Percentiles rank a stretch among this genome's conserved stretches.
These are phyloP conservation scores for Tetragonia tetragonoides DNA, from an alignment of 148 eudicot species.

Conservation along the genomic window DNA sequence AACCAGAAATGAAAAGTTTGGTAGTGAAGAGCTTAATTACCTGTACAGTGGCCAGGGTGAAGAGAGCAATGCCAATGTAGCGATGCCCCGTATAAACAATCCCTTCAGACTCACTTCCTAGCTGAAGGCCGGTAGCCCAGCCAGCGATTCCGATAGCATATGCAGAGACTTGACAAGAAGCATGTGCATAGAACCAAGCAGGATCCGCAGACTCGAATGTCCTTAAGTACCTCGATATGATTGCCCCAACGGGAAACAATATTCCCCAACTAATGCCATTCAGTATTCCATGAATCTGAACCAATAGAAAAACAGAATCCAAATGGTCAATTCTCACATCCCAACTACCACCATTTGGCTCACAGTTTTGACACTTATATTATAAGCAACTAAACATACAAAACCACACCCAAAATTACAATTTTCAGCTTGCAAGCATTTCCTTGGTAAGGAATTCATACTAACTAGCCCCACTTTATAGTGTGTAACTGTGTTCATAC, in stretches of 20 bases:
- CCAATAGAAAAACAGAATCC: conserved; percentile 8
- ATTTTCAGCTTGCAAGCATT: neutral
- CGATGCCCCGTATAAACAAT: conserved; percentile 59
- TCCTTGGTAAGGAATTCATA: neutral
- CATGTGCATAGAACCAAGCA: conserved; percentile 86
- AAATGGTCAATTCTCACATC: conserved; percentile 13
- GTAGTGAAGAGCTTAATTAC: conserved; percentile 25
- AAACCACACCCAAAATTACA: neutral
- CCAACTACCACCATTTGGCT: neutral
- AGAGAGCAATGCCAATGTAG: conserved; percentile 78
- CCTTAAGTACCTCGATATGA: conserved; percentile 73
- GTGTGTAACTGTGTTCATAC: too few species aligned
- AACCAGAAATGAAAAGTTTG: neutral
- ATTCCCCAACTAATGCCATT: conserved; percentile 94
- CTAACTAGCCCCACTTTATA: neutral
- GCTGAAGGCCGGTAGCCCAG: conserved; percentile 92
- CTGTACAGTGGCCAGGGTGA: conserved; percentile 88
- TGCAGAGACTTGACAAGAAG: conserved; percentile 64
- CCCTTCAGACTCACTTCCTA: conserved; percentile 68
- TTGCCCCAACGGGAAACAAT: conserved; percentile 73
- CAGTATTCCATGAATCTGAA: conserved; percentile 86
- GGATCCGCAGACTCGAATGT: conserved; percentile 78
- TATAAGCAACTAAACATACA: neutral
- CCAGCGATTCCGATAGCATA: conserved; percentile 92
- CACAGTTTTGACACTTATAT: neutral